Evolutionary conservation across 495 filamentous ascomycete species (phyloP), one percentile per base, ranked within the genome.

Genomic region (Penicillium psychrofluorescens): DNA sequence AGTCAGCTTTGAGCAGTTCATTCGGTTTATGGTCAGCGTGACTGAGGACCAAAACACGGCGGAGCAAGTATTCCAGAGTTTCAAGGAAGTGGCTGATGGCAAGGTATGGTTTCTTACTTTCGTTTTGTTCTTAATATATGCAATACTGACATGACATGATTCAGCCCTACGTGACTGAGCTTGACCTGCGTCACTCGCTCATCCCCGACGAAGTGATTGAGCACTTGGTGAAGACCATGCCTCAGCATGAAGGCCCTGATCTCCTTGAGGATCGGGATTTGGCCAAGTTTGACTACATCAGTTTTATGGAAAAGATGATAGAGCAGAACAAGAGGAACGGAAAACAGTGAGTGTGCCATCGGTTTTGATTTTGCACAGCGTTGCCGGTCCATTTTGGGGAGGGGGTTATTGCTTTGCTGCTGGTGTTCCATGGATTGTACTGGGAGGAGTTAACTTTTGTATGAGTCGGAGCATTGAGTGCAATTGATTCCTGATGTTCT

Each of bases 1-100:
- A 46, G 92, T 98, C 40, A 91, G 86, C 8, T 98, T 98, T 59
- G 92, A 98, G 68, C 94, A 96, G 63, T 98, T 98, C 60, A 98
- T 98, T 63, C 78, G 85, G 15, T 98, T 97, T 69, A 98, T 98
- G 92, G 92, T 98, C 7, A 88, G 90, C 53, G 91, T 95, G 33
- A 97, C 94, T 1, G 92, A 98, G 63, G 92, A 98, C 56, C 92
- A 98, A 63, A 95, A 97, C 55, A 95, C 89, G 12, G 94, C 92
- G 14, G 92, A 95, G 65, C 92, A 98, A 59, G 94, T 97, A 0
- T 96, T 89, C 66, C 92, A 97, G 66, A 88, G 81, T 58, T 98
- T 98, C 77, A 79, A 80, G 43, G 92, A 97, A 66, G 92, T 98
- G 22, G 92, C 92, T 10, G 92, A 98, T 73, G 94, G 94, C 36